Conservation (phyloP, 345 rosid species). For the Noccaea bulbosa region DNA sequence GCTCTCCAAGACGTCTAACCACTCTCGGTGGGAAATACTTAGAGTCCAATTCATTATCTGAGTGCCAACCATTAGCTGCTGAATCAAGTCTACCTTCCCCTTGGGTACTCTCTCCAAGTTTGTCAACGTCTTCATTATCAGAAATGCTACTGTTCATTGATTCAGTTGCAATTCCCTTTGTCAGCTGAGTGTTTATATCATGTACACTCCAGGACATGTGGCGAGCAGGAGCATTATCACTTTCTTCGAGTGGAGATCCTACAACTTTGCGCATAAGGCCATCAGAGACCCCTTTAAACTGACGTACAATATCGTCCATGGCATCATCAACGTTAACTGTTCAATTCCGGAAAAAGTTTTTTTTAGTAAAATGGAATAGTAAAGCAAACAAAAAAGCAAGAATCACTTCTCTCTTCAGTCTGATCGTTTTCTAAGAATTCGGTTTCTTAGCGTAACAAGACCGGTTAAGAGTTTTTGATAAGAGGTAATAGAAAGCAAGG, state of each 20-base stretch:
- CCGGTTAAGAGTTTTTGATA: background rate
- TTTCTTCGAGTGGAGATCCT: slow-evolving; percentile 54
- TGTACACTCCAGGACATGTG: slow-evolving; percentile 68
- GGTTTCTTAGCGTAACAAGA: slow-evolving; percentile 16
- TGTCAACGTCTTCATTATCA: slow-evolving; percentile 66
- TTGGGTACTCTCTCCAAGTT: slow-evolving; percentile 51
- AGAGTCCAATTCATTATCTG: slow-evolving; percentile 78
- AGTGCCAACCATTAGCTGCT: slow-evolving; percentile 68
- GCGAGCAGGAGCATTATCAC: slow-evolving; percentile 53
- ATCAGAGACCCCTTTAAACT: slow-evolving; percentile 88
- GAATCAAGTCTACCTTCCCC: slow-evolving; percentile 55
- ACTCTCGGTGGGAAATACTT: slow-evolving; percentile 55
- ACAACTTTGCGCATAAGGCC: slow-evolving; percentile 85
- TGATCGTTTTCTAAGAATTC: background rate
- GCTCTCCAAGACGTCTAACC: slow-evolving; percentile 52
- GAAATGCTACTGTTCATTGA: slow-evolving; percentile 65
- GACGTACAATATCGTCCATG: slow-evolving; percentile 91
- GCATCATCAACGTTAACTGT: slow-evolving; percentile 99
- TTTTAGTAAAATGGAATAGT: slow-evolving; percentile 15
- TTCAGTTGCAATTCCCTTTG: slow-evolving; percentile 56
- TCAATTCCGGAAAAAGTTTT: slow-evolving; percentile 27
- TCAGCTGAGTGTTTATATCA: slow-evolving; percentile 52
- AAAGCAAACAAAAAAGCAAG: slow-evolving; percentile 30
- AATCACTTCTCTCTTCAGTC: slow-evolving; percentile 5
- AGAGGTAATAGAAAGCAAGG: background rate